Evolutionary conservation across 1,139 yeast genomes (phyloP).

Genomic region (Diutina mesorugosa): DNA sequence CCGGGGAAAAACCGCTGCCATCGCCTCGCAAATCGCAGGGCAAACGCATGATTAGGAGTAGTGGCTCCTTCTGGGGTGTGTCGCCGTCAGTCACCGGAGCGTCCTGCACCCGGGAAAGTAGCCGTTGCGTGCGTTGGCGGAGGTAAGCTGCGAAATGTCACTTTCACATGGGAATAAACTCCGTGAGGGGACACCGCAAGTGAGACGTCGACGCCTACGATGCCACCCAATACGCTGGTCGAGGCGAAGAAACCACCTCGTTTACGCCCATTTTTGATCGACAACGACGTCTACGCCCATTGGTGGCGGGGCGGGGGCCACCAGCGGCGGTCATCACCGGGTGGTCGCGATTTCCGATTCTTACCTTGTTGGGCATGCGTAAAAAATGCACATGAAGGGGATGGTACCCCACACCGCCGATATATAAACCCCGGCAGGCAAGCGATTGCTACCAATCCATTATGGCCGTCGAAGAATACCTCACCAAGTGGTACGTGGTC

Average conservation of each 20-base stretch:
- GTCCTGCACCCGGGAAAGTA: not conserved
- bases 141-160: not conserved
- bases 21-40: not conserved
- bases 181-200: not conserved
- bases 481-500: slow-evolving; percentile 1
- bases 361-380: not conserved
- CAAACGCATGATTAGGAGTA: not conserved
- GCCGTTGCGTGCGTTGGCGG: not conserved
- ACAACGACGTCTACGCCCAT: not conserved
- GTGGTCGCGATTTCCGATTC: not conserved
- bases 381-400: not conserved
- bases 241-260: not conserved
- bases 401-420: not conserved
- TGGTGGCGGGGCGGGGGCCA: not conserved
- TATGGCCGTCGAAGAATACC: not conserved
- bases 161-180: not conserved
- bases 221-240: not conserved
- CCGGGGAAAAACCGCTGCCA: not conserved
- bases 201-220: not conserved
- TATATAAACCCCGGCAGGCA: not conserved
- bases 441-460: not conserved
- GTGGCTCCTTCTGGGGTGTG: not conserved
- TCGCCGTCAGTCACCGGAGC: not conserved
- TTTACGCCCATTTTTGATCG: not conserved
- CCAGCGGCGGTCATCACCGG: not conserved